Evolutionary conservation across 768 basidiomycete genomes (phyloP).

Genomic region (Amanita rubescens): DNA sequence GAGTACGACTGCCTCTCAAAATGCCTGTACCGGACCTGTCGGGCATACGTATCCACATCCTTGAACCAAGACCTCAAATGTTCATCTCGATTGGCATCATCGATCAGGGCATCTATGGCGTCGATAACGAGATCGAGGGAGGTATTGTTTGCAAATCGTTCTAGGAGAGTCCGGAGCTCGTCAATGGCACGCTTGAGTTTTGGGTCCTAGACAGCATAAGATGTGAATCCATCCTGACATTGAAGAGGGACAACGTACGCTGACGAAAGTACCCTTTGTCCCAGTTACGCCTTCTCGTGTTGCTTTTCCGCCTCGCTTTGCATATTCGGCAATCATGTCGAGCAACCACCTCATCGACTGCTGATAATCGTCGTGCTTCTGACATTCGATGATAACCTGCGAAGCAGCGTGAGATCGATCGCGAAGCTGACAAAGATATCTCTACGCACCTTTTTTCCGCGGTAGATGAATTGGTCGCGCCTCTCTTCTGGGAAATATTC

Average conservation of each 20-base stretch:
- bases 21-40: slow-evolving; percentile 37
- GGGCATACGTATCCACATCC: slow-evolving; percentile 52
- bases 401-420: not conserved
- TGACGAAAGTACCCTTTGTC: slow-evolving; percentile 6
- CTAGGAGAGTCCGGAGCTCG: slow-evolving; percentile 75
- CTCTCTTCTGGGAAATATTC: slow-evolving; percentile 89
- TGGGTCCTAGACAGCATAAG: slow-evolving; percentile 33
- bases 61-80: slow-evolving; percentile 72
- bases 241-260: not conserved
- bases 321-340: slow-evolving; percentile 54
- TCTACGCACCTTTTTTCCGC: slow-evolving; percentile 72
- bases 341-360: slow-evolving; percentile 73
- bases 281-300: slow-evolving; percentile 16
- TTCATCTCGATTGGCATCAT: slow-evolving; percentile 68
- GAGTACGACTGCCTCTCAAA: not conserved
- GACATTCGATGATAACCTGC: slow-evolving; percentile 82
- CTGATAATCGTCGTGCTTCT: slow-evolving; percentile 88
- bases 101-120: slow-evolving; percentile 62
- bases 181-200: slow-evolving; percentile 46
- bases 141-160: slow-evolving; percentile 79
- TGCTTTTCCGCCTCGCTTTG: slow-evolving; percentile 34
- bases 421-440: not conserved
- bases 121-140: slow-evolving; percentile 64
- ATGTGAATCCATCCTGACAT: no score
- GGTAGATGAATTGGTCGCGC: slow-evolving; percentile 88